Base-by-base conservation (phyloP, 345 rosid species). In the Aquilaria malaccensis region DNA sequence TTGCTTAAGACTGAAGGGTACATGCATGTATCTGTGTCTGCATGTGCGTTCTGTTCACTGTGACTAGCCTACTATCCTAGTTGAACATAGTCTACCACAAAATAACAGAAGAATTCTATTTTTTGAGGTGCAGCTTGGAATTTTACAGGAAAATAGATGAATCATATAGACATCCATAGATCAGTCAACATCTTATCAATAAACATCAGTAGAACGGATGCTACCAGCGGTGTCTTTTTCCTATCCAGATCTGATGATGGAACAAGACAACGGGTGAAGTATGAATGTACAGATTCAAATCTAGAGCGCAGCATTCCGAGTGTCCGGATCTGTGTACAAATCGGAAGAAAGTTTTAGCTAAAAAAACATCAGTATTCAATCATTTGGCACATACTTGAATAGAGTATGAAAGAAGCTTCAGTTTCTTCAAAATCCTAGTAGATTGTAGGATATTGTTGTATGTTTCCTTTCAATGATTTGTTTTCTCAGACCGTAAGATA, bases 231-330 rank as follows among this genome's bases (percentile, higher is more conserved):
- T 52, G 60, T 75, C 69, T 60, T 72, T 49, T 60, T 69, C 54
- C 67, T 49, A 59, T 77, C 68, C 48, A 61, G 74, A n/a, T 49
- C 67, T 37, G 80, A 63, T 59, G 61, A 65, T 54, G 99, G 95
- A 78, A 86, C 80, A 69, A 94, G 95, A 70, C 53, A 71, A 50
- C 59, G 47, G 68, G 84, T 77, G 75, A 94, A 86, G 60, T 85
- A 88, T 58, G 59, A 46, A 64, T 96, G 99, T 65, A 94, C 80
- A 52, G 77, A 52, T 33, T 78, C 77, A 81, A 90, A 94, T 74
- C 99, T 82, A 51, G 99, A 88, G 66, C 95, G 86, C 72, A 94
- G 67, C 99, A 94, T 86, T 66, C 97, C 99, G 52, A 94, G 86
- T 13, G 97, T 90, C 55, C 93, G 83, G 73, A 94, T 94, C 99